Percentiles rank a stretch among this genome's conserved stretches.
Evolutionary conservation across 176 grass and related monocot species (phyloP).

Genomic region (Triticum dicoccoides): DNA sequence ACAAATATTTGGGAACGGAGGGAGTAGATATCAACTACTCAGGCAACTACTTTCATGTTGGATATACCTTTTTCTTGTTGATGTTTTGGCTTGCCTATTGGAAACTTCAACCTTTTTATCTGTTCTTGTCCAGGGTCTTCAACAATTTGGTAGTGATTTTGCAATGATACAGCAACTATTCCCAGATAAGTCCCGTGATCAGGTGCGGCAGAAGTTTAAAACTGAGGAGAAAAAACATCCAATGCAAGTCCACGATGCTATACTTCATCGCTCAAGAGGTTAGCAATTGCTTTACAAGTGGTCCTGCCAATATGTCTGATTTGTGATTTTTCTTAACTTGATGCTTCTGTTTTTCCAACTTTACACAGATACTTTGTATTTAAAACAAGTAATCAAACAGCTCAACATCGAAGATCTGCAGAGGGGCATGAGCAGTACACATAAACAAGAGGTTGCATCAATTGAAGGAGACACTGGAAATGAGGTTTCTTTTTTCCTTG

Average conservation of each 20-base stretch:
- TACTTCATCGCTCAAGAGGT: conserved; percentile 60
- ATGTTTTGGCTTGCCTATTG: not conserved
- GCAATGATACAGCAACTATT: conserved; percentile 81
- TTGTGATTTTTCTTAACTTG: not conserved
- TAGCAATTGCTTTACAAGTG: conserved; percentile 6
- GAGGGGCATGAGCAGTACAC: conserved; percentile 2
- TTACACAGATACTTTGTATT: conserved; percentile 61
- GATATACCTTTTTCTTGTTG: not conserved
- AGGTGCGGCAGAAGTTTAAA: conserved; percentile 82
- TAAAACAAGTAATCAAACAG: conserved; percentile 72
- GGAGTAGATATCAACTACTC: conserved; percentile 11
- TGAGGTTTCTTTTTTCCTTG: conserved; percentile 25
- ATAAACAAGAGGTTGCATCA: conserved; percentile 27
- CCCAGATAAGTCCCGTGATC: conserved; percentile 60
- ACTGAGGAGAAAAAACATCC: conserved; percentile 76
- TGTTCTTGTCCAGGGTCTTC: conserved; percentile 57
- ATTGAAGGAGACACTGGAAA: conserved; percentile 17
- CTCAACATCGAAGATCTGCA: conserved; percentile 51
- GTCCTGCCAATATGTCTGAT: not conserved
- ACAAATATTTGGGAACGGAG: too few relatives aligned
- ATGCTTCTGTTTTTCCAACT: conserved; percentile 14
- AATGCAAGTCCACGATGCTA: conserved; percentile 58
- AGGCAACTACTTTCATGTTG: conserved; percentile 2
- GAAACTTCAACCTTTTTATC: not conserved
- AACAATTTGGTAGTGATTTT: conserved; percentile 91